Evolutionary conservation across 768 basidiomycete species (phyloP).

Genomic region (Steccherinum ochraceum): DNA sequence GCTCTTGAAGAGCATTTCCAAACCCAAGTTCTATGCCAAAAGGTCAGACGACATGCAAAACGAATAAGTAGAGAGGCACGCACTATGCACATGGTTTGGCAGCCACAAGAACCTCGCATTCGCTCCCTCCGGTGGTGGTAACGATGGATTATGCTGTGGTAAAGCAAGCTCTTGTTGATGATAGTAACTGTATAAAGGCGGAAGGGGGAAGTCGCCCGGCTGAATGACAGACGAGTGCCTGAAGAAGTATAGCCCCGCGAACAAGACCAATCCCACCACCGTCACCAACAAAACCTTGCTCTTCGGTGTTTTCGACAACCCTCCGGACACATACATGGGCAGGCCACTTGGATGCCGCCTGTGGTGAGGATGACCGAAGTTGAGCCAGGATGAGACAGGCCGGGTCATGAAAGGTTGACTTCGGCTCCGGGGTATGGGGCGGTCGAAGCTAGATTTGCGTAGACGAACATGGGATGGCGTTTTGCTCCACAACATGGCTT

Average conservation of each 20-base stretch:
- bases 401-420: background rate
- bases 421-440: background rate
- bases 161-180: conserved; percentile 21
- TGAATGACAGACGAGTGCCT: background rate
- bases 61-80: too few species aligned
- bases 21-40: conserved; percentile 32
- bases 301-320: background rate
- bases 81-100: conserved; percentile 40
- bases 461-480: background rate
- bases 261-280: background rate
- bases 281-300: background rate
- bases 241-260: background rate
- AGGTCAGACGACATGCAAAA: too few species aligned
- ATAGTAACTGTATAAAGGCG: conserved; percentile 22
- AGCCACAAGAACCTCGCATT: conserved; percentile 41
- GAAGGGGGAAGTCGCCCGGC: conserved; percentile 5
- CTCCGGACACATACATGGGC: background rate
- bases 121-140: conserved; percentile 33
- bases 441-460: background rate
- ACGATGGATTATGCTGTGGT: conserved; percentile 20
- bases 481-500: background rate
- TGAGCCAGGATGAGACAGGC: background rate
- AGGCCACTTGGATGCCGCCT: background rate
- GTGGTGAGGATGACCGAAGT: background rate
- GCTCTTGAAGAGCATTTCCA: conserved; percentile 35